Conservation (phyloP, 192 early-diverging fungal species). For the Linnemannia elongata region DNA sequence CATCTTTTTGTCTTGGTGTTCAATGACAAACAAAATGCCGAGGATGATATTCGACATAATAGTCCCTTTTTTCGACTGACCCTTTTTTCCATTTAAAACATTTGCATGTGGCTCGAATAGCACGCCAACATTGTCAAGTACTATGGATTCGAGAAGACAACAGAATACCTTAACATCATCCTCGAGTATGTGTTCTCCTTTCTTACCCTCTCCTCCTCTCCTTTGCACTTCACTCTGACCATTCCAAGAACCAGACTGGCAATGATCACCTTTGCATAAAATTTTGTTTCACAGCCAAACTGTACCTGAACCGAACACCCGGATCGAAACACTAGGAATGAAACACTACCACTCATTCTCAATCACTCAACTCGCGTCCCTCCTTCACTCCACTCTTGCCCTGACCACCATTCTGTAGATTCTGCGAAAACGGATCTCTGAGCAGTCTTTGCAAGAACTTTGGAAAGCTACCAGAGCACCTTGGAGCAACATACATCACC, state of each 20-base stretch:
- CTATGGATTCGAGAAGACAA: slow-evolving; percentile 81
- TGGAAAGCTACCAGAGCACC: slow-evolving; percentile 78
- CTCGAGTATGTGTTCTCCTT: slow-evolving; percentile 76
- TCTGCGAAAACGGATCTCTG: slow-evolving; percentile 82
- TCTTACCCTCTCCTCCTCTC: too few species aligned
- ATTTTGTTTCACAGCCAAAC: background rate
- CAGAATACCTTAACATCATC: slow-evolving; percentile 83
- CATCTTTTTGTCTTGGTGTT: background rate
- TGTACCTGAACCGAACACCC: background rate
- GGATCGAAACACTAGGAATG: background rate
- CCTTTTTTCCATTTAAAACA: background rate
- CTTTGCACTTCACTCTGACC: background rate
- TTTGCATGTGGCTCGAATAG: slow-evolving; percentile 19
- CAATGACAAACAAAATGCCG: background rate
- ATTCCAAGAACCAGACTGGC: background rate
- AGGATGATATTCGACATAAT: background rate
- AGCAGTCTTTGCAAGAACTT: slow-evolving; percentile 80
- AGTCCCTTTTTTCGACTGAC: background rate
- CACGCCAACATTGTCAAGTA: slow-evolving; percentile 79
- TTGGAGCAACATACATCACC: slow-evolving; percentile 79
- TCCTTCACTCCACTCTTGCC: background rate
- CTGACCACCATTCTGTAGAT: slow-evolving; percentile 36
- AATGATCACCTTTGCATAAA: background rate
- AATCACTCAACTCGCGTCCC: background rate
- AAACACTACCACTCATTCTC: slow-evolving; percentile 1